Evolutionary conservation across 2,329 filamentous ascomycete genomes (phyloP), one percentile per base, ranked within the genome.

Genomic region (Amauroascus niger): DNA sequence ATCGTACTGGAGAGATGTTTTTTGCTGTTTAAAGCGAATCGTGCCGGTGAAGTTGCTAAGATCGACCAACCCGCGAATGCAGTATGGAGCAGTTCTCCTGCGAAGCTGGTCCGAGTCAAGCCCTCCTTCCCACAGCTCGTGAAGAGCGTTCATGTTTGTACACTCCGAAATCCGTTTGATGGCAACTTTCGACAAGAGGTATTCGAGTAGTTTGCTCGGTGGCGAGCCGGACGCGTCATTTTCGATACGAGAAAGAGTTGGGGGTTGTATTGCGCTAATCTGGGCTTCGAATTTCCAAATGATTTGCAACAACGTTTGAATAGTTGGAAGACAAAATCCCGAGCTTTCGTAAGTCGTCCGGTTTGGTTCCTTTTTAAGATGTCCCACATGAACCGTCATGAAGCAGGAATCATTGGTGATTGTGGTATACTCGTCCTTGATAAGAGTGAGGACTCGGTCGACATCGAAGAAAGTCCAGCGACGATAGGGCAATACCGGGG

Each of bases 11-110:
- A 65, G 46, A 7, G 62, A 64, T 1, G 58, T 61, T 24, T 55
- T 55, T 35, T 64, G 63, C 47, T 67, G 65, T 4, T 63, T 58
- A 55, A 67, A 67, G 45, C 63, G 63, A 35, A 68, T 59, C 1
- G 65, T 67, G 28, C 47, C 33, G 35, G 50, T 56, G 9, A 30
- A 13, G 20, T 26, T 33, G 20, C 48, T 43, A 3, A 47, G 6
- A 13, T 35, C 14, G 16, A 20, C 24, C 32, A 60, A 37, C 46
- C 43, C 16, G 14, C 48, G 40, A 16, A 55, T 56, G 43, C 49
- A 52, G 46, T 54, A 55, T 14, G 26, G 37, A 20, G 50, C n/a
- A 20, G 20, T 49, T 28, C 24, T 32, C 14, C 33, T 6, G 1
- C 14, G 24, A 6, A n/a, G 2, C 26, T 53, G 28, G 0, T 43